Base-by-base conservation (phyloP, 257 asterid genomes). In the Penstemon newberryi region DNA sequence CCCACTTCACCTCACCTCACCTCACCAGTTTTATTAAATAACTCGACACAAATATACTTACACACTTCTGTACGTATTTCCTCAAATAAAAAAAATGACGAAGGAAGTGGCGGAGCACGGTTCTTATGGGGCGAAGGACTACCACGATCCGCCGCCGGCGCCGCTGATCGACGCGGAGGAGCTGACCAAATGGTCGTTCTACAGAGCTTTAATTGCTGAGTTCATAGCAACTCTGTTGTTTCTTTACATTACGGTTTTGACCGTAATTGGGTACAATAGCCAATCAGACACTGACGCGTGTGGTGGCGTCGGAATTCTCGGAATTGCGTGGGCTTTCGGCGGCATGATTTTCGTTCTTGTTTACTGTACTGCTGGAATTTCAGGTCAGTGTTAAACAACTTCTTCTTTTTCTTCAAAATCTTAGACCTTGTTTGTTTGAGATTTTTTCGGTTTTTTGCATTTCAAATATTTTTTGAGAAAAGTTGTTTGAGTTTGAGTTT, bases 281-380 rank as follows among this genome's bases (percentile, higher is more conserved):
- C 84, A 81, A 40, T 75, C 72, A 12, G 88, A 49, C 40, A 44
- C 73, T 0, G 87, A 79, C 74, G 74, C 10, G 9, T 87, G 95
- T 49, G 86, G 76, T 38, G 87, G 91, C 1, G 95, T 87, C 5
- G 95, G 95, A 1, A 55, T 87, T 64, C 95, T 87, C 50, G 91
- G 95, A 36, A 85, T 87, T 69, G 87, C 95, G 8, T 87, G 95
- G 95, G 91, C 95, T 8, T 83, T 83, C 38, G 95, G 95, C 19
- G 95, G 95, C 81, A 87, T 87, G 95, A 85, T 87, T n/a, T 81
- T 81, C 79, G 19, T 81, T 5, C 83, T 81, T 6, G 86, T 81
- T 68, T 81, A 78, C 83, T 81, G 86, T 75, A 81, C 86, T 71
- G 86, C 86, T 19, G 86, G 86, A 49, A 81, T 81, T 65, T 81